Evolutionary conservation across 768 basidiomycete species (phyloP).

Genomic region (Gymnopilus junonius): DNA sequence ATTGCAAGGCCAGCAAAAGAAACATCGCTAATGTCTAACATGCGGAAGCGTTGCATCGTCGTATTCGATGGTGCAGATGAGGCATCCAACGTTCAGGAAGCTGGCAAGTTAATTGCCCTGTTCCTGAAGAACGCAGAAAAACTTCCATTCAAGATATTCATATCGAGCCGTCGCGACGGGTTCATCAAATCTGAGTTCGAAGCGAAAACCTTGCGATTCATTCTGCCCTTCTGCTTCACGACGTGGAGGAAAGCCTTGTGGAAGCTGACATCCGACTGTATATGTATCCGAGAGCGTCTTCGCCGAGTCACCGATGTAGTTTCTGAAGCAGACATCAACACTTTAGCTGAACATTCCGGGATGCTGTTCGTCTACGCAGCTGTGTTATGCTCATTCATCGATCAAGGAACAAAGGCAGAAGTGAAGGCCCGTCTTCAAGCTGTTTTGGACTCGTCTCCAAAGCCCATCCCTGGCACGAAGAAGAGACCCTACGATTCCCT

Average conservation of each 20-base stretch:
- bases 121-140: neutral
- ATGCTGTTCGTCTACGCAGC: constrained; percentile 19
- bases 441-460: neutral
- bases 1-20: neutral
- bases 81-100: neutral
- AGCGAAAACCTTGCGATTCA: neutral
- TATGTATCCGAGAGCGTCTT: neutral
- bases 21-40: neutral
- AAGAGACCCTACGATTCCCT: neutral
- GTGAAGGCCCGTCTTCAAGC: neutral
- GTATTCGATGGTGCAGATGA: neutral
- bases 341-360: constrained; percentile 3
- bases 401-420: neutral
- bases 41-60: neutral
- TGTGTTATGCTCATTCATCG: constrained; percentile 7
- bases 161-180: neutral
- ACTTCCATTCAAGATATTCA: neutral
- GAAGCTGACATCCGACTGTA: neutral
- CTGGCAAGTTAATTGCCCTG: neutral
- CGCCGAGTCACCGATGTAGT: neutral
- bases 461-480: neutral
- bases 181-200: neutral
- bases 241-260: neutral
- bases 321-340: neutral
- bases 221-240: neutral